Evolutionary conservation across 768 basidiomycete species (phyloP), one percentile per base, ranked within the genome.

Genomic region (Boletus pseudopeckii): DNA sequence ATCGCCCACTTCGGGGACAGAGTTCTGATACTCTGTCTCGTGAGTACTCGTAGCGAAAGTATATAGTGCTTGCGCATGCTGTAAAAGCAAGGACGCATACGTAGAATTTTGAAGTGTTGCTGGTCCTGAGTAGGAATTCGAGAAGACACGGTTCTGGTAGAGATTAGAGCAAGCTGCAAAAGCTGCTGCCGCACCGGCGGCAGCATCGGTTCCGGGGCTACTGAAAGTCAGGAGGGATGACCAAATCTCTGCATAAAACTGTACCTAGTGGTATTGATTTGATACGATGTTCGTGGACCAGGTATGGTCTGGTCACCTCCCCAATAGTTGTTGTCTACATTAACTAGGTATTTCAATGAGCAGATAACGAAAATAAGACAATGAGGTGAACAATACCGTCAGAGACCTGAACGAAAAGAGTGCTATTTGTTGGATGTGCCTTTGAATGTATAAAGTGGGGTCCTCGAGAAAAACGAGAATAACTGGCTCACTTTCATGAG

Each of bases 131-230:
- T 78, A 80, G 5, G 78, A 72, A 34, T 75, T 75, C 41, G 79
- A 77, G 62, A 90, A 80, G 34, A 76, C 63, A 55, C 75, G 77
- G 60, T 78, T 78, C 55, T 83, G 77, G 63, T 97, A 98, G 28
- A 98, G 78, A 54, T 82, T 80, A 2, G 94, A 87, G 61, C 90
- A 92, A 0, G 93, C 82, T 13, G 94, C 80, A 65, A 97, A 94
- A 15, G 95, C 93, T 2, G 91, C 88, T 2, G 94, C 83, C 6
- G 88, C 82, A 42, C 83, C 80, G 0, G 94, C 91, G 11, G 90
- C 91, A 17, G 82, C 92, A 60, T 98, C 94, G 0, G 95, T 97
- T 43, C 94, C 95, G 0, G 94, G 92, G 48, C 81, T 77, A 44
- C 14, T 36, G 8, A 34, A 36, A 13, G 48, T 52, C 38, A 63